Base-by-base conservation (phyloP, 2,329 filamentous ascomycete species). In the Diplodia intermedia region DNA sequence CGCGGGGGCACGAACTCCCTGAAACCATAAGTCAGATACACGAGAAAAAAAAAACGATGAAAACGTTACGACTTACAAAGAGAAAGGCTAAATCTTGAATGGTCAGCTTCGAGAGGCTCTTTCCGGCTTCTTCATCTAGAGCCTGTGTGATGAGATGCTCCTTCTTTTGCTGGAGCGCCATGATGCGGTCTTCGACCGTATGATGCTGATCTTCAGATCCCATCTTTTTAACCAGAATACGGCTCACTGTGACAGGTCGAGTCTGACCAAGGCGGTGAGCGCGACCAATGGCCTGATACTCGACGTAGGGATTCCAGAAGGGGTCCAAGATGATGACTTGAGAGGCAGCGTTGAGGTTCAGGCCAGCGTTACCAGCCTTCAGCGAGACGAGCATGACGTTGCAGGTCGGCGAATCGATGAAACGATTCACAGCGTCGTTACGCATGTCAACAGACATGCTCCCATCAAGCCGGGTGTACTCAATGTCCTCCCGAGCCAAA, bases 221-320 rank as follows among this genome's bases (percentile, higher is more conserved):
- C 43, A 47, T 97, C 6, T 87, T 85, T 72, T 88, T 78, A 8
- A 94, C 88, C 3, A 97, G 81, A 29, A 97, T 86, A 4, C 92
- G 89, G 76, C 97, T 93, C 1, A 97, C 90, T 67, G 88, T 85
- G 4, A 97, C 94, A 8, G 88, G 82, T 4, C 85, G 85, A 71
- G 84, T 81, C 80, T 97, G 94, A 0, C 93, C 93, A 72, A 97
- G 94, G 11, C 94, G 90, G 78, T 97, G 91, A 2, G 93, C 92
- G 26, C 94, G 90, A 77, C 97, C 94, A 62, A 97, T 90, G 4
- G 94, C 94, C 79, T 97, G 94, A 79, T 93, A 92, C 80, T 97
- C 94, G 60, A 96, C 91, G 75, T 91, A 97, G 0, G 93, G 94
- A 71, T 97, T 97, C 92, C 93, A 97, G 81, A 96, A 97, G 0